These are phyloP conservation scores for Dictyostelium purpureum DNA, from an alignment of 78 protist genomes.

Conservation along the genomic window DNA sequence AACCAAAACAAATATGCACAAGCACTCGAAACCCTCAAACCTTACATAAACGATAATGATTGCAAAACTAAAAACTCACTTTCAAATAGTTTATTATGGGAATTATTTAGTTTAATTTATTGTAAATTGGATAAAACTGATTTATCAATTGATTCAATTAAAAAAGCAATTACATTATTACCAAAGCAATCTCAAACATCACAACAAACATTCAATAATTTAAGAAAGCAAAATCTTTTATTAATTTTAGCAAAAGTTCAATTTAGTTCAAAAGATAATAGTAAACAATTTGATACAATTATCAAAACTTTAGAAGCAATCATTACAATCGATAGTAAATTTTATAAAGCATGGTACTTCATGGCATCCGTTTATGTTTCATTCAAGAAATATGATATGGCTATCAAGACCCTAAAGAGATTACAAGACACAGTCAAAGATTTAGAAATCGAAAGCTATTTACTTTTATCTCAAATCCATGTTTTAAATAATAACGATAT, in stretches of 20 bases:
- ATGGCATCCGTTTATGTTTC: slow-evolving; percentile 3
- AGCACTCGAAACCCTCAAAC: background rate
- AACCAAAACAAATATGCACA: background rate
- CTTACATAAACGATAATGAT: background rate
- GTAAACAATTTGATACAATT: background rate
- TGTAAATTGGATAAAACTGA: slow-evolving; percentile 3
- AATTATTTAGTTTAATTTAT: background rate
- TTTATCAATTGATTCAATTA: slow-evolving; percentile 4
- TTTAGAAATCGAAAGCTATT: background rate
- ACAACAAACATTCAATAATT: background rate
- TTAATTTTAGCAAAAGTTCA: slow-evolving; percentile 23
- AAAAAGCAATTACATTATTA: background rate
- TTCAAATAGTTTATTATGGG: slow-evolving; percentile 26
- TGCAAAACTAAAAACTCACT: background rate
- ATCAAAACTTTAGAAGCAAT: slow-evolving; percentile 1
- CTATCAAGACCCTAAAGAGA: background rate
- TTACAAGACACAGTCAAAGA: background rate
- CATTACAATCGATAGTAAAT: background rate
- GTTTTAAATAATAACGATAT: background rate
- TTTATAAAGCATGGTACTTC: background rate
- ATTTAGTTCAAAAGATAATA: background rate
- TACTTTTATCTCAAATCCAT: background rate
- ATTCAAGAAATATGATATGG: background rate
- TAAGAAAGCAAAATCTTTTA: slow-evolving; percentile 5
- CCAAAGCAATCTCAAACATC: background rate